These are phyloP conservation scores for Vitis labrusca DNA, from an alignment of 164 flowering plant genomes.

Conservation along the genomic window DNA sequence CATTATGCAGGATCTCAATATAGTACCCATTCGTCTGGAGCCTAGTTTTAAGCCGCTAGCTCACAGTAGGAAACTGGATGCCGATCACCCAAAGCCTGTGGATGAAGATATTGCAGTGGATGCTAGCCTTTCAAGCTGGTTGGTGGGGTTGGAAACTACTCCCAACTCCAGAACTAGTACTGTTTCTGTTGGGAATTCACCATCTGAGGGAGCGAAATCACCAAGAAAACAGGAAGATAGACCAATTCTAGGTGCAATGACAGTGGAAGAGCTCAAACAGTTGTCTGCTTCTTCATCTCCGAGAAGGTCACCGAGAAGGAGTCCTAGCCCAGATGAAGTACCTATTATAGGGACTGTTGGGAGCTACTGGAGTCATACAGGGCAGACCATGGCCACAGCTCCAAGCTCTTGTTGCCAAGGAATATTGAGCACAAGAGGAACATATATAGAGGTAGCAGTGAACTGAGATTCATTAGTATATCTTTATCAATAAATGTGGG, in stretches of 20 bases:
- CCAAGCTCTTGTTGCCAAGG: slow-evolving; percentile 13
- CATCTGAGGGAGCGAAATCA: slow-evolving; percentile 6
- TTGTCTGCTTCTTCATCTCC: slow-evolving; percentile 19
- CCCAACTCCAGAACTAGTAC: slow-evolving; percentile 17
- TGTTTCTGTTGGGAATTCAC: slow-evolving; percentile 20
- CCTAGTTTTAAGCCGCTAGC: slow-evolving; percentile 6
- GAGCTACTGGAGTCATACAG: slow-evolving; percentile 41
- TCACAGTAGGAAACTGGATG: not conserved
- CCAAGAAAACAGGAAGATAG: slow-evolving; percentile 14
- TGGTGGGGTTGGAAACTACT: slow-evolving; percentile 25
- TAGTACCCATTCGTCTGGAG: slow-evolving; percentile 8
- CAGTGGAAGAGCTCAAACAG: slow-evolving; percentile 20
- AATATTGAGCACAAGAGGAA: not conserved
- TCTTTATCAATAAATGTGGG: not conserved
- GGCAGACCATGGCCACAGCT: slow-evolving; percentile 21
- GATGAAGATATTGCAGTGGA: slow-evolving; percentile 52
- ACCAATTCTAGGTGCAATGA: slow-evolving; percentile 29
- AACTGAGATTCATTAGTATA: not conserved
- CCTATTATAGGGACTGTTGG: slow-evolving; percentile 35
- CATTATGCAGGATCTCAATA: slow-evolving; percentile 5
- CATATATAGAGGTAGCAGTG: slow-evolving; percentile 6
- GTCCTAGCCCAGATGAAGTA: slow-evolving; percentile 15
- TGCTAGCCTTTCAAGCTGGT: slow-evolving; percentile 66
- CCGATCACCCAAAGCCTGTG: slow-evolving; percentile 4
- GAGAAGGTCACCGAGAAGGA: slow-evolving; percentile 13